A percentile compares a stretch with the other conserved stretches of the same genome.
Conservation (phyloP, 805 yeast genomes). For the Deakozyma indianensis region DNA sequence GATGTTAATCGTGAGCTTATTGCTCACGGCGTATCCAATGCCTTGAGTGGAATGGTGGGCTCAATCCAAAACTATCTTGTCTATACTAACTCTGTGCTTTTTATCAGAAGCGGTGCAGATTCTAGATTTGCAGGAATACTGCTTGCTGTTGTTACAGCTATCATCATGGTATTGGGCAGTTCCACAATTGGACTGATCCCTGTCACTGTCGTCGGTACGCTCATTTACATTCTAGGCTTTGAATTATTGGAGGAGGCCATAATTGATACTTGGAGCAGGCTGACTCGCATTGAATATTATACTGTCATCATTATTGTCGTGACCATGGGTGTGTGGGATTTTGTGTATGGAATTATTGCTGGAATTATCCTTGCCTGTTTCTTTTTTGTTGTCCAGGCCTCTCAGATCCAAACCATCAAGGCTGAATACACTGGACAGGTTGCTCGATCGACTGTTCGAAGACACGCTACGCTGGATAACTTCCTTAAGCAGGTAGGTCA, state of each 20-base stretch:
- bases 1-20: slow-evolving; percentile 88
- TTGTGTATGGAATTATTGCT: slow-evolving; percentile 80
- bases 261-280: slow-evolving; percentile 67
- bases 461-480: slow-evolving; percentile 81
- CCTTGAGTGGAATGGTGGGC: slow-evolving; percentile 69
- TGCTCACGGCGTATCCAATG: slow-evolving; percentile 89
- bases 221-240: slow-evolving; percentile 81
- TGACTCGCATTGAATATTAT: slow-evolving; percentile 62
- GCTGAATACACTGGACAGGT: slow-evolving; percentile 77
- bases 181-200: slow-evolving; percentile 89
- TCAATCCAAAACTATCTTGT: slow-evolving; percentile 91
- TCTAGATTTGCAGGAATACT: slow-evolving; percentile 79
- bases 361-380: slow-evolving; percentile 87
- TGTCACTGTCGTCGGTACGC: slow-evolving; percentile 87
- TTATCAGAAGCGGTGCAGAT: slow-evolving; percentile 91
- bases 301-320: slow-evolving; percentile 80
- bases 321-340: slow-evolving; percentile 92
- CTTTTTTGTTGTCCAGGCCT: slow-evolving; percentile 89
- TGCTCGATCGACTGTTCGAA: slow-evolving; percentile 81
- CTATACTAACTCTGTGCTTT: slow-evolving; percentile 82
- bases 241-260: slow-evolving; percentile 80
- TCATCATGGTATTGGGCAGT: slow-evolving; percentile 80
- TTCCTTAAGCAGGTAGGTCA: slow-evolving; percentile 76
- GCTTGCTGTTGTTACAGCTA: slow-evolving; percentile 67
- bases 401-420: slow-evolving; percentile 65